Percentiles rank a stretch among this genome's conserved stretches.
phyloP scores from a whole-genome alignment of 78 protist genomes.

The Dictyostelium purpureum region DNA sequence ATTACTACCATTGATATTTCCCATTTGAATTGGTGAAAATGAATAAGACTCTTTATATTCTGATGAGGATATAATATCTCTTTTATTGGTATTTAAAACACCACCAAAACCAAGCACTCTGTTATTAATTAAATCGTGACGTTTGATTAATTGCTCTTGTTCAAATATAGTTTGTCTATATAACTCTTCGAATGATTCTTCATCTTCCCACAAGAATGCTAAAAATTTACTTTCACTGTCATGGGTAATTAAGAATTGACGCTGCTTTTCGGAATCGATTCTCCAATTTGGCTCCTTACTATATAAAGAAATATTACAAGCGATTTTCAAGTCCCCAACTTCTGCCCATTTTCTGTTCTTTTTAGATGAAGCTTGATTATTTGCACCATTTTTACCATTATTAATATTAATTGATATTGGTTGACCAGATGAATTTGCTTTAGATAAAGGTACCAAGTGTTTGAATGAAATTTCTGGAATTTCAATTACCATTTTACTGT shows the following conservation, averaged over 20 bases:
- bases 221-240: slow-evolving; percentile 50
- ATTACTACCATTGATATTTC: neutral
- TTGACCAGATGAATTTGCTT: neutral
- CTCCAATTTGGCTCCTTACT: slow-evolving; percentile 69
- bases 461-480: slow-evolving; percentile 74
- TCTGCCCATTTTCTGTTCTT: slow-evolving; percentile 75
- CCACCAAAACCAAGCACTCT: neutral
- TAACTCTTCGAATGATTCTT: slow-evolving; percentile 4
- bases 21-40: neutral
- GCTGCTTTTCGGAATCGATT: slow-evolving; percentile 48
- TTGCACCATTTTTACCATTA: neutral
- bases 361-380: neutral
- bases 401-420: neutral
- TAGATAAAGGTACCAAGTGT: slow-evolving; percentile 33
- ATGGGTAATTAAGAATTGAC: slow-evolving; percentile 23
- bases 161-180: neutral
- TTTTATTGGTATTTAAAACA: neutral
- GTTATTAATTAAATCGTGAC: neutral
- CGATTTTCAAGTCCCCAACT: slow-evolving; percentile 48
- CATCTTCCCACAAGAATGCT: slow-evolving; percentile 57
- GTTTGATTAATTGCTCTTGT: slow-evolving; percentile 7
- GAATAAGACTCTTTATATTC: neutral
- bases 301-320: slow-evolving; percentile 31
- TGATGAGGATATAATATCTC: neutral
- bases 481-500: slow-evolving; percentile 26